A percentile compares a stretch with the other conserved stretches of the same genome.
Evolutionary conservation across 208 protist genomes (phyloP).

Genomic region (Crithidia bombi): DNA sequence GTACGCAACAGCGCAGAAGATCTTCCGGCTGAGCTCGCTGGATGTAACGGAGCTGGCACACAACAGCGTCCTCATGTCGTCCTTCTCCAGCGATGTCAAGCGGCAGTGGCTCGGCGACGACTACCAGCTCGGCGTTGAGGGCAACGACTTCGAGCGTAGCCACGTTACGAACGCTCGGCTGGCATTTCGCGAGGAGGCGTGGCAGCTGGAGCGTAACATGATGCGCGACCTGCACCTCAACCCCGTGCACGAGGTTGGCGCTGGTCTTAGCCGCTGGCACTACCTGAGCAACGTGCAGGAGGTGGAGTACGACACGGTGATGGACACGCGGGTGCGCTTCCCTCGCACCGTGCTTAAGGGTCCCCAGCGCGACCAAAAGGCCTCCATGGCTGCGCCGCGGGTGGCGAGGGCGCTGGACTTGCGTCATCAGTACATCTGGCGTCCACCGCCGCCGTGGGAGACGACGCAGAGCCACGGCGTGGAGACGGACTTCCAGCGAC

Average conservation of each 20-base stretch:
- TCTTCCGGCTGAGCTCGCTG: constrained; percentile 81
- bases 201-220: constrained; percentile 83
- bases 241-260: constrained; percentile 41
- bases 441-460: constrained; percentile 80
- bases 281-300: constrained; percentile 83
- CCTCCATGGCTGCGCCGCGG: constrained; percentile 45
- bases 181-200: constrained; percentile 86
- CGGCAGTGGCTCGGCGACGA: constrained; percentile 81
- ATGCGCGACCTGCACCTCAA: constrained; percentile 78
- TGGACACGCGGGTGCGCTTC: constrained; percentile 87
- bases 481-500: constrained; percentile 86
- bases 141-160: constrained; percentile 80
- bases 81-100: constrained; percentile 78
- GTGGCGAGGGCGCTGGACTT: constrained; percentile 78
- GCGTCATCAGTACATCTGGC: constrained; percentile 83
- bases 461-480: constrained; percentile 59
- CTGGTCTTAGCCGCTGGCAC: constrained; percentile 74
- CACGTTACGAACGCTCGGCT: constrained; percentile 87
- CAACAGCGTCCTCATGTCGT: constrained; percentile 89
- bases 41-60: constrained; percentile 90
- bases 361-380: constrained; percentile 40
- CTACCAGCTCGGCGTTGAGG: constrained; percentile 60
- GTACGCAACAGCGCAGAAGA: constrained; percentile 91
- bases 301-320: constrained; percentile 86
- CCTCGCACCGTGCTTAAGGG: constrained; percentile 88